phyloP scores from a whole-genome alignment of 2,329 filamentous ascomycete genomes.

The Xylaria sp. region DNA sequence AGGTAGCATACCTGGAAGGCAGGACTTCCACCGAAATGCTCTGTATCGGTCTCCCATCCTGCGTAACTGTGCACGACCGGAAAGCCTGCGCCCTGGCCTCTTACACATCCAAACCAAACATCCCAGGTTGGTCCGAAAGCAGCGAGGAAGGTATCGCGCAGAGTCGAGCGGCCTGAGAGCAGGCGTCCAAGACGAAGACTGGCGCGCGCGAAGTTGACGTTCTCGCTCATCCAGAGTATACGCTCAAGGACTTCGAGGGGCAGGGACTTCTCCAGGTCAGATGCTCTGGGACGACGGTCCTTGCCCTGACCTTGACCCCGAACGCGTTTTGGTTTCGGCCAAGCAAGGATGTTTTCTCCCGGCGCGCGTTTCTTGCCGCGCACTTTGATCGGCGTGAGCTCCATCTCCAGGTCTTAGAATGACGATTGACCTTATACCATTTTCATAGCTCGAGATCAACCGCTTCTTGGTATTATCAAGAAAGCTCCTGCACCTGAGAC shows the following conservation, averaged over 20 bases:
- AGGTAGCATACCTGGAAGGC: constrained; percentile 40
- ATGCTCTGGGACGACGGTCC: constrained; percentile 15
- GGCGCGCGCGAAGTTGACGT: constrained; percentile 42
- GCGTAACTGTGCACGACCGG: constrained; percentile 17
- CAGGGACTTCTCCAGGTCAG: constrained; percentile 34
- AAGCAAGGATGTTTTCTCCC: constrained; percentile 12
- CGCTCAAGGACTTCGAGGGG: constrained; percentile 50
- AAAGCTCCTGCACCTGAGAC: neutral
- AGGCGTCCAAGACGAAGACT: constrained; percentile 41
- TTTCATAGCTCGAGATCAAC: neutral
- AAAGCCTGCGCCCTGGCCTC: constrained; percentile 22
- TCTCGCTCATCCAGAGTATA: constrained; percentile 47
- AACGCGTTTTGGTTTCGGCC: constrained; percentile 10
- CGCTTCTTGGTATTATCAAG: neutral
- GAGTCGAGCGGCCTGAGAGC: constrained; percentile 38
- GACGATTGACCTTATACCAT: neutral
- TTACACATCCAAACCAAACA: constrained; percentile 32
- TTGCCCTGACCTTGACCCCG: constrained; percentile 7
- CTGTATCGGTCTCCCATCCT: constrained; percentile 31
- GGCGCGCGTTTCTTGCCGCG: constrained; percentile 40
- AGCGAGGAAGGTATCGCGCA: constrained; percentile 32
- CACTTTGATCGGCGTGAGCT: constrained; percentile 45
- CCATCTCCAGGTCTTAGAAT: constrained; percentile 32
- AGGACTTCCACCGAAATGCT: constrained; percentile 35
- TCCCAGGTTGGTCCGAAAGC: constrained; percentile 41